Evolutionary conservation across 169 alveolate genomes (phyloP), one percentile per base, ranked within the genome.

Genomic region (Theileria sp.): DNA sequence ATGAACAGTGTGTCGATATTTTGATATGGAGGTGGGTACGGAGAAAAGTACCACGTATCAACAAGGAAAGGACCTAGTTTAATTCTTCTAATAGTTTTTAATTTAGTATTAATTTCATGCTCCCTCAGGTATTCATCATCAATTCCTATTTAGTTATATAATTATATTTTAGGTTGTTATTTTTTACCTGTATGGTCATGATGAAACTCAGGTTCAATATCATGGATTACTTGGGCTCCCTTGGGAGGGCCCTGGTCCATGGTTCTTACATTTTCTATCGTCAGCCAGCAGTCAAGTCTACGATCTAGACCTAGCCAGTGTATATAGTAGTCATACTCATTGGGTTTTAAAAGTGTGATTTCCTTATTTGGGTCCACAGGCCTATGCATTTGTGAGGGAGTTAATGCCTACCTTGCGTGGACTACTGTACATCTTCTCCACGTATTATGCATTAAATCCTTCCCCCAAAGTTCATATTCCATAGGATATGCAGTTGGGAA

Each of bases 11-110:
- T 91, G 51, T 95, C 98, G 32, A 95, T 89, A 77, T 96, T 93
- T 75, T 97, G 99, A 70, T 92, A 97, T 50, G 94, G 98, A 65
- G 94, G 94, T 13, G 99, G 99, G 68, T 95, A 97, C 32, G 99
- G 99, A 30, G 99, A 95, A 86, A 95, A 98, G 85, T 97, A 98
- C 99, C 99, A 98, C 15, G 99, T 92, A 80, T 96, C 99, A 21
- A 97, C 97, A 70, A 94, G 75, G 89, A 88, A 92, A 54, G 93
- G 88, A 7, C 99, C 99, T 61, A 97, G 92, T 70, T 93, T 95
- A n/a, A 98, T 94, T 75, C 89, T 92, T 65, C 94, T 94, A 17
- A 97, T 96, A 19, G 98, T 96, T 81, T 96, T 97, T 70, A 95
- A 64, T 86, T 97, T 96, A 7, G 99, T 98, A 26, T 95, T 94